Evolutionary conservation across 805 yeast species (phyloP).

Genomic region (Cyberlindnera mrakii): DNA sequence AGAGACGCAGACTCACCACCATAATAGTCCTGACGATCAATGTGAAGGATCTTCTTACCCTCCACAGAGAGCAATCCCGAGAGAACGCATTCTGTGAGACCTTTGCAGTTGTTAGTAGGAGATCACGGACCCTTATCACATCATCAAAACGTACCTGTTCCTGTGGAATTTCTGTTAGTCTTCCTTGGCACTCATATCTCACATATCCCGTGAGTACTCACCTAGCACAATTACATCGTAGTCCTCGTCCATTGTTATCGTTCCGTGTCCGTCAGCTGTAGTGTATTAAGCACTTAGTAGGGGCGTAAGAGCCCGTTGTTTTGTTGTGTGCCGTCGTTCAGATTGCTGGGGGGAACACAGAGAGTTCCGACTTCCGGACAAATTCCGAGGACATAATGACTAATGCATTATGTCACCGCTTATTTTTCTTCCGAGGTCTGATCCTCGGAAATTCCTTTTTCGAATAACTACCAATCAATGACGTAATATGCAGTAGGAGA

Average conservation of each 20-base stretch:
- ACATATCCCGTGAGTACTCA: slow-evolving; percentile 21
- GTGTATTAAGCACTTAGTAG: too few relatives aligned
- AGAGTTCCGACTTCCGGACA: not conserved
- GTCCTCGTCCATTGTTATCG: slow-evolving; percentile 74
- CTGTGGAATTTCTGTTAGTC: slow-evolving; percentile 3
- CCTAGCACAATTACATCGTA: slow-evolving; percentile 97
- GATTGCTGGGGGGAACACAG: not conserved
- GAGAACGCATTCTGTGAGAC: slow-evolving; percentile 93
- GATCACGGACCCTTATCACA: too few relatives aligned
- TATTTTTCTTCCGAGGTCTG: too few relatives aligned
- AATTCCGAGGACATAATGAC: not conserved
- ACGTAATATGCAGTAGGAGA: too few relatives aligned
- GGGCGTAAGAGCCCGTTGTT: not conserved
- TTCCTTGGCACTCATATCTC: slow-evolving; percentile 21
- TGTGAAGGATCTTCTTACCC: slow-evolving; percentile 94
- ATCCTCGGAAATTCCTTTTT: too few relatives aligned
- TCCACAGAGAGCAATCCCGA: slow-evolving; percentile 95
- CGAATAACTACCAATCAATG: too few relatives aligned
- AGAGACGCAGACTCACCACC: slow-evolving; percentile 90
- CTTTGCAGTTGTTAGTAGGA: slow-evolving; percentile 31
- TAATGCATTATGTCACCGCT: too few relatives aligned
- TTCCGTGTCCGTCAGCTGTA: not conserved
- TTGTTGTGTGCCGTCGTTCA: not conserved
- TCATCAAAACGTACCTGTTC: too few relatives aligned
- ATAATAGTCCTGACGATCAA: slow-evolving; percentile 92